Base-by-base conservation (phyloP, 1,284 basidiomycete species). In the Stereum hirsutum region DNA sequence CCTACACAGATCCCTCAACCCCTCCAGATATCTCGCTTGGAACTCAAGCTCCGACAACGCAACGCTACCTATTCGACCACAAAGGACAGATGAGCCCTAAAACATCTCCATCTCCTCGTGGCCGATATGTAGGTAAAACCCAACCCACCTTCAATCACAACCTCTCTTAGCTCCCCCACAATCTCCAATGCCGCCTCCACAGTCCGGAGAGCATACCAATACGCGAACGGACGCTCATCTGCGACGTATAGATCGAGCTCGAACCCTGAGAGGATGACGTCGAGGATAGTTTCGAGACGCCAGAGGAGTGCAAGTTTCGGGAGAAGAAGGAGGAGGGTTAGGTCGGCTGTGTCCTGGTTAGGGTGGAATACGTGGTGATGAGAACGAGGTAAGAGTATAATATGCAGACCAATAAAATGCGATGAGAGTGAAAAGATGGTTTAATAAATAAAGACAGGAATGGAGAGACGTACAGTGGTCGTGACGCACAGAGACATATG, bases 221-320 rank as follows among this genome's bases (percentile, higher is more conserved):
- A 89, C 4, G 84, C 78, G 49, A 84, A 74, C 0, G 80, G 66
- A 33, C 67, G 71, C 54, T 91, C 88, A 32, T 81, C 72, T 1
- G 65, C 57, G 6, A 74, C 66, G 52, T 90, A 89, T 6, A 92
- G 60, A 35, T 85, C 80, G 21, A 89, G 64, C 55, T 89, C 85
- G 49, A 88, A 84, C 1, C 86, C 89, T 0, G 82, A 78, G 39
- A 84, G 64, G 7, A 88, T 61, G 15, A 90, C 68, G 49, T 91
- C 84, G 30, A 75, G 68, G 8, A 86, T 68, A 19, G 73, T 63
- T 4, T 71, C 63, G 20, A 88, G 58, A 39, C 84, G 72, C 66
- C 80, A 75, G 12, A 75, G 50, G 14, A 80, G 61, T 2, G 76
- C 68, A 0, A 69, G 66, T 3, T 65, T 58, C 2, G 74, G 72